These are phyloP conservation scores for Chaetomium fimeti DNA, from an alignment of 495 filamentous ascomycete genomes.

Conservation along the genomic window DNA sequence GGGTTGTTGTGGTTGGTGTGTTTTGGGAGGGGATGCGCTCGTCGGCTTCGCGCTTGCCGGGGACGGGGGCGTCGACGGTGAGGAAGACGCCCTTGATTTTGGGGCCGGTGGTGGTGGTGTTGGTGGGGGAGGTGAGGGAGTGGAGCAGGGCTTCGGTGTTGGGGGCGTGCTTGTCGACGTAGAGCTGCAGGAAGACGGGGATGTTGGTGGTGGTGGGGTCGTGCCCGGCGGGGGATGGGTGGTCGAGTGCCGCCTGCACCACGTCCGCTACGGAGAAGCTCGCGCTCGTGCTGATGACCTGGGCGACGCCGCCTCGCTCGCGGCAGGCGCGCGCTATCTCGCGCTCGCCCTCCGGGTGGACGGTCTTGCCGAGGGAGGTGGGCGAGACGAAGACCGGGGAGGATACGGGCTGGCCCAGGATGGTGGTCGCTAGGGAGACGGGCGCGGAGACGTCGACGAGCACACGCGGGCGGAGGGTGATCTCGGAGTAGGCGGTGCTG, in stretches of 20 bases:
- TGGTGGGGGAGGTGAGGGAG: conserved; percentile 1
- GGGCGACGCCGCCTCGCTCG: conserved; percentile 42
- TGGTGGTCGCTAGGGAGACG: conserved; percentile 55
- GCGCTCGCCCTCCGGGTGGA: conserved; percentile 68
- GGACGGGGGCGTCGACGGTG: conserved; percentile 65
- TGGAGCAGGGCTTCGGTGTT: conserved; percentile 54
- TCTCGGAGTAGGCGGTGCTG: conserved; percentile 56
- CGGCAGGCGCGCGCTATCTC: conserved; percentile 65
- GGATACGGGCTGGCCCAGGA: conserved; percentile 59
- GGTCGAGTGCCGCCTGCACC: conserved; percentile 24
- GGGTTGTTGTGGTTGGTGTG: neutral
- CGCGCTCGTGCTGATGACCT: conserved; percentile 68
- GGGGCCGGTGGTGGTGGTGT: conserved; percentile 39
- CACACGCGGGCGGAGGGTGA: conserved; percentile 72
- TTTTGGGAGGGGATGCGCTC: conserved; percentile 47
- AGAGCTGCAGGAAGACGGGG: conserved; percentile 75
- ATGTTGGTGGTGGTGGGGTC: conserved; percentile 32
- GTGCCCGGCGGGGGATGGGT: neutral
- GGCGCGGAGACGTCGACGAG: conserved; percentile 61
- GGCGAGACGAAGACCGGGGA: conserved; percentile 70
- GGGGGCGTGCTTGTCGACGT: conserved; percentile 69
- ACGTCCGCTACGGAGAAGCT: conserved; percentile 66
- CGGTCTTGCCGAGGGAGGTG: conserved; percentile 71
- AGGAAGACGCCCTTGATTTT: conserved; percentile 65
- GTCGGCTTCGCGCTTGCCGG: conserved; percentile 63